phyloP scores from a whole-genome alignment of 345 rosid genomes.

The Acer yangbiense region DNA sequence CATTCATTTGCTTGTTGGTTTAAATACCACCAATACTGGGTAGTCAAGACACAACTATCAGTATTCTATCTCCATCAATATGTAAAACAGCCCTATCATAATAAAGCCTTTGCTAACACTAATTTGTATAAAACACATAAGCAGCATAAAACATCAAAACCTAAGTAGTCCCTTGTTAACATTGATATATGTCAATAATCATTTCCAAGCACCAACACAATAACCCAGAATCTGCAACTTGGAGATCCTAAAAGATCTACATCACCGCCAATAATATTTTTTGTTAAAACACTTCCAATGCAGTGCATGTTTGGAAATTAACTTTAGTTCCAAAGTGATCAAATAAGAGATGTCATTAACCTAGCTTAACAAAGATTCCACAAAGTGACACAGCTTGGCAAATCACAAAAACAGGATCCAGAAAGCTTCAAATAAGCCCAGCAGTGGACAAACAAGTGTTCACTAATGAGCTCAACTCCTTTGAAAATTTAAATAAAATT shows the following conservation, averaged over 20 bases:
- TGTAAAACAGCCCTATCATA: background rate
- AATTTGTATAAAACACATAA: background rate
- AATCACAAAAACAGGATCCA: background rate
- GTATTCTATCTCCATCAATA: background rate
- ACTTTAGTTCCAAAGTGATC: background rate
- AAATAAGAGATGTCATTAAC: background rate
- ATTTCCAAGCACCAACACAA: background rate
- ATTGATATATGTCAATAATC: background rate
- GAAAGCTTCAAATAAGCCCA: constrained; percentile 5
- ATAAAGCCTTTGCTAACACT: background rate
- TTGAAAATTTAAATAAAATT: background rate
- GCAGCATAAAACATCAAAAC: background rate
- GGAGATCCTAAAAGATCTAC: background rate
- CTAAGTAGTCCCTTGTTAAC: background rate
- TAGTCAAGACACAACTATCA: background rate
- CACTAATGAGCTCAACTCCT: background rate
- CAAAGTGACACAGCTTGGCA: background rate
- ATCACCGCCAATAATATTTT: background rate
- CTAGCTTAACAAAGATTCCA: background rate
- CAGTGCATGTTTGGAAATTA: background rate
- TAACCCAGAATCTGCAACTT: background rate
- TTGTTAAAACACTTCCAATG: background rate
- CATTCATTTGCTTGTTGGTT: background rate
- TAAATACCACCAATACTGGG: background rate
- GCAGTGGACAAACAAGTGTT: background rate